phyloP scores from a whole-genome alignment of 805 yeast species.

The Wickerhamiella allomyrinae region DNA sequence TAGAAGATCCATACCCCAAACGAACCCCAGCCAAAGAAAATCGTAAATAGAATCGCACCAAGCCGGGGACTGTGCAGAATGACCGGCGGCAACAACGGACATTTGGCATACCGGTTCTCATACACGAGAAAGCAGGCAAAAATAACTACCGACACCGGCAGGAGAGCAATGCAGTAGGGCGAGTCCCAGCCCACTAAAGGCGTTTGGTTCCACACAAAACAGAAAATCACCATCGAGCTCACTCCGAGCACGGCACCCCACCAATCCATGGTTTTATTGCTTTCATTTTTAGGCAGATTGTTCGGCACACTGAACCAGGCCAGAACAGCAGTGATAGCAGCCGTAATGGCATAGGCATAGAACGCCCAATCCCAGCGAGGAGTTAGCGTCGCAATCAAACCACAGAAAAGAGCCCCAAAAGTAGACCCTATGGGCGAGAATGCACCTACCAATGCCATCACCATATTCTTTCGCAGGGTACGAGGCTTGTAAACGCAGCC shows the following conservation, averaged over 20 bases:
- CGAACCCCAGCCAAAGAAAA: conserved; percentile 62
- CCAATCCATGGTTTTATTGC: conserved; percentile 33
- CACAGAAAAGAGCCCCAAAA: conserved; percentile 36
- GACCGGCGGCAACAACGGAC: conserved; percentile 35
- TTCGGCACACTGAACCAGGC: conserved; percentile 13
- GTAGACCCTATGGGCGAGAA: conserved; percentile 51
- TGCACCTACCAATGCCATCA: conserved; percentile 44
- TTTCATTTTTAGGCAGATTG: conserved; percentile 10
- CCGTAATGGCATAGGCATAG: conserved; percentile 31
- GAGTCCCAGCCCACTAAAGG: conserved; percentile 55
- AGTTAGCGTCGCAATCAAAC: conserved; percentile 14
- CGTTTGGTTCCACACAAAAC: conserved; percentile 63
- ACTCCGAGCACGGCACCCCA: conserved; percentile 45
- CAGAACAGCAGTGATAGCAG: conserved; percentile 4
- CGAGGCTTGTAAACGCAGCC: conserved; percentile 25
- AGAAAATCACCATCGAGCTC: conserved; percentile 44
- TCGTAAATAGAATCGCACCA: conserved; percentile 31
- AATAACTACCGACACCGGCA: conserved; percentile 45
- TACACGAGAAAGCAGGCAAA: conserved; percentile 22
- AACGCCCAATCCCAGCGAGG: conserved; percentile 24
- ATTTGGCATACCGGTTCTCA: conserved; percentile 42
- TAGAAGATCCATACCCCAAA: conserved; percentile 62
- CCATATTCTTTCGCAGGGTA: conserved; percentile 33
- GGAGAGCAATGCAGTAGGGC: conserved; percentile 41
- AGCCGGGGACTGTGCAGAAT: conserved; percentile 32